phyloP scores from a whole-genome alignment of 192 early-diverging fungal genomes.

The Spinellus fusiger region DNA sequence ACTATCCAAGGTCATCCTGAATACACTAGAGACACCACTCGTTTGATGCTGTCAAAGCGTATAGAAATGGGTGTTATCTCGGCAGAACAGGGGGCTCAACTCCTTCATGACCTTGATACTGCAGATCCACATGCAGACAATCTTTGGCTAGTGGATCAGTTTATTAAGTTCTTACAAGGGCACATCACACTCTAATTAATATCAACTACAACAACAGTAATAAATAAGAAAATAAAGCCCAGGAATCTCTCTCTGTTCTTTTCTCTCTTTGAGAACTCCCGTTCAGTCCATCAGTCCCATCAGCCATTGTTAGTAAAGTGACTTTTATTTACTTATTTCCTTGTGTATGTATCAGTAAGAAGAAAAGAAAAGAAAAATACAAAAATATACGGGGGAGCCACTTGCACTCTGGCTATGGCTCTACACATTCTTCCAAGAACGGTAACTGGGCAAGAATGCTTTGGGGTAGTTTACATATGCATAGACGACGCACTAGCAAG shows the following conservation, averaged over 20 bases:
- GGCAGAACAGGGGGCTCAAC: constrained; percentile 21
- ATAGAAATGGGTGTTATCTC: constrained; percentile 25
- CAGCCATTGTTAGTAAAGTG: too few species aligned
- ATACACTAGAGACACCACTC: constrained; percentile 41
- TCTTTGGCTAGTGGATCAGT: constrained; percentile 23
- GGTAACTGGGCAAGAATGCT: neutral
- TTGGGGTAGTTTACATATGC: neutral
- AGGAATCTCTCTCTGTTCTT: neutral
- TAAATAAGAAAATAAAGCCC: neutral
- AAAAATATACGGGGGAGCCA: neutral
- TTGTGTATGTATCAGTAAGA: neutral
- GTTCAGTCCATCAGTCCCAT: too few species aligned
- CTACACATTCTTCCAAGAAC: neutral
- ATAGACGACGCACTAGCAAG: neutral
- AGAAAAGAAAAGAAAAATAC: neutral
- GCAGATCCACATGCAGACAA: constrained; percentile 12
- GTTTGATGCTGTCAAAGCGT: constrained; percentile 30
- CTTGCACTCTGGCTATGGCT: neutral
- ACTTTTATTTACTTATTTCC: too few species aligned
- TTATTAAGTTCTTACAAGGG: constrained; percentile 18
- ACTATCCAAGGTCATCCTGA: constrained; percentile 74
- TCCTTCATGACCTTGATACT: constrained; percentile 13
- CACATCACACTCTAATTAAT: neutral
- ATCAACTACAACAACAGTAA: neutral
- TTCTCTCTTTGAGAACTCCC: too few species aligned